Base-by-base conservation (phyloP, 169 alveolate species). In the Besnoitia besnoiti region DNA sequence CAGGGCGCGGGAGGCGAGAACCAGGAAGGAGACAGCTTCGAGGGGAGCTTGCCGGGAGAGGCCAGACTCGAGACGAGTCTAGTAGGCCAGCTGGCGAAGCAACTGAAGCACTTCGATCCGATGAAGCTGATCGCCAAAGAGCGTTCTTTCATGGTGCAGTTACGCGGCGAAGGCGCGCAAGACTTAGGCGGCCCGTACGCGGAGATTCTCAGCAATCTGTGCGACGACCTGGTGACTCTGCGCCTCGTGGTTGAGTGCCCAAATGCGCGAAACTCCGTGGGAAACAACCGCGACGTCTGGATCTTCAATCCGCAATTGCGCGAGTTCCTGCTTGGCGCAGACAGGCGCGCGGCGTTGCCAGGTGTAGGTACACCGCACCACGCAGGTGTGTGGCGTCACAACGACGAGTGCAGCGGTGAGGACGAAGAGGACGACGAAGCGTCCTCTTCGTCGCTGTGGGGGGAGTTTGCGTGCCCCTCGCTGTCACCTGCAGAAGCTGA, bases 141-240 rank as follows among this genome's bases (percentile, higher is more conserved):
- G 89, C 88, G 93, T 12, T 44, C 90, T n/a, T 90, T 90, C 67
- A 37, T 73, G 30, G 93, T 90, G 59, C 90, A 62, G 55, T 37
- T 90, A 37, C 62, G 82, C 67, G 93, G 93, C 33, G 93, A 90
- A 75, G 93, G 93, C 2, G 93, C 93, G 40, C 93, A 90, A 55
- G 93, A 90, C 51, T 39, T 90, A 21, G 93, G 93, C 50, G 93
- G 93, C 27, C 93, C 93, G 35, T 90, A 90, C 51, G 93, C 90
- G 55, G 93, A 90, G 76, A 76, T 80, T 30, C 85, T 90, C 16
- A 90, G 93, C 51, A 75, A 75, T 61, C n/a, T 77, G 40, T 90
- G 93, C 75, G 93, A 90, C 47, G 93, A 90, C 85, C 30, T 90
- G 44, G 51, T 27, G 27, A 42, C 44, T 1, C 87, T 10, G 42